These are phyloP conservation scores for Penicillium herquei DNA, from an alignment of 495 filamentous ascomycete species.

Conservation along the genomic window DNA sequence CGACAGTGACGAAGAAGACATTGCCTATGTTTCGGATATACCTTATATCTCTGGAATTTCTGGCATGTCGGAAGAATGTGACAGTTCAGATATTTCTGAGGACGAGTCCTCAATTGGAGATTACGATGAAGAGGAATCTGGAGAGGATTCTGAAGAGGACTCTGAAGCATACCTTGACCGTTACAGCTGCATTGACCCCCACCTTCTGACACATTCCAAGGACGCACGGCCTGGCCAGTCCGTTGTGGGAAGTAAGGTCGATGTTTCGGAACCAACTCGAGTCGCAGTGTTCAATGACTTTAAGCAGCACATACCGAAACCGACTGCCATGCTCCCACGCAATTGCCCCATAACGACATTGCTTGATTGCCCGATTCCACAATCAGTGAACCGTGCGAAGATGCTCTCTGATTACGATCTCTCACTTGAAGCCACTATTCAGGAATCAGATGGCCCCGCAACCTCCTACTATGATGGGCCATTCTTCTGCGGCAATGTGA, in stretches of 20 bases:
- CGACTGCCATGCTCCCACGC: slow-evolving; percentile 8
- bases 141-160: no score
- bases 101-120: background rate
- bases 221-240: no score
- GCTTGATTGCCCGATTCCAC: background rate
- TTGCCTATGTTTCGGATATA: background rate
- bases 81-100: background rate
- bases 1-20: background rate
- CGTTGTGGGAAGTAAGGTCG: no score
- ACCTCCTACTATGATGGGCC: slow-evolving; percentile 14
- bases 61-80: background rate
- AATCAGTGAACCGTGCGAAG: background rate
- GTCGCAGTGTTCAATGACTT: background rate
- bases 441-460: no score
- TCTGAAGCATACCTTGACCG: no score
- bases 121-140: slow-evolving; percentile 5
- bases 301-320: background rate
- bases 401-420: no score
- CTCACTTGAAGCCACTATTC: no score
- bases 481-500: slow-evolving; percentile 3
- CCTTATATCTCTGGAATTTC: background rate
- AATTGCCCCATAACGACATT: slow-evolving; percentile 4
- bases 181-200: slow-evolving; percentile 1
- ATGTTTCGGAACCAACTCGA: background rate
- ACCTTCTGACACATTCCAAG: background rate